Conservation (phyloP, 1,284 basidiomycete species). For the Marasmius oreades region DNA sequence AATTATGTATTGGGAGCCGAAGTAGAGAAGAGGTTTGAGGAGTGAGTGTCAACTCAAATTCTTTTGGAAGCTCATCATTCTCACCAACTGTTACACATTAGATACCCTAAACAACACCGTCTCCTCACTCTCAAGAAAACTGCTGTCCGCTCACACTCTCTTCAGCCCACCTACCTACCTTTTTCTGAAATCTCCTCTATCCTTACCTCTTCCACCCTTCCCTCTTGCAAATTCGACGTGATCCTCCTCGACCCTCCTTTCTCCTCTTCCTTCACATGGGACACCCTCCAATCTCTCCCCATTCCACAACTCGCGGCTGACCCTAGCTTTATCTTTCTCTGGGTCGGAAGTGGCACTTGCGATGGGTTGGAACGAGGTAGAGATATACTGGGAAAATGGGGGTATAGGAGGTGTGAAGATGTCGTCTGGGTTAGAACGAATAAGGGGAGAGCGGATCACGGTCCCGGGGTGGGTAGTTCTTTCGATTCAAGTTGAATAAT, state of each 20-base stretch:
- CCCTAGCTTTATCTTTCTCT: conserved; percentile 92
- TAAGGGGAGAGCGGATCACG: conserved; percentile 51
- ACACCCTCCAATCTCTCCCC: conserved; percentile 77
- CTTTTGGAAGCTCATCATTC: conserved; percentile 3
- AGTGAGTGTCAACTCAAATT: conserved; percentile 48
- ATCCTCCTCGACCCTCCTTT: conserved; percentile 92
- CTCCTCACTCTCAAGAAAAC: conserved; percentile 77
- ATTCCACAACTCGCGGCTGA: conserved; percentile 85
- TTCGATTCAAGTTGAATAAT: conserved; percentile 8
- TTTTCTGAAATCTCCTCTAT: conserved; percentile 52
- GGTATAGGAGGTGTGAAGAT: conserved; percentile 94
- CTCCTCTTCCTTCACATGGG: conserved; percentile 81
- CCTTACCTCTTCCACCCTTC: conserved; percentile 6
- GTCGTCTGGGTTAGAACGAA: conserved; percentile 98
- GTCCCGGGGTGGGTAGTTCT: conserved; percentile 61
- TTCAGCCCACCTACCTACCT: conserved; percentile 68
- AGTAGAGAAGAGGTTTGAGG: conserved; percentile 85
- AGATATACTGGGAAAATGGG: conserved; percentile 91
- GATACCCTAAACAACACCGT: conserved; percentile 89
- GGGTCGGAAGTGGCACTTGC: conserved; percentile 91
- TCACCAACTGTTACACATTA: conserved; percentile 25
- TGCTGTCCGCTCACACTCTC: conserved; percentile 58
- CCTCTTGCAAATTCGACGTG: conserved; percentile 83
- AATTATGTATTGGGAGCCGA: conserved; percentile 87
- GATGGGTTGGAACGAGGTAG: conserved; percentile 92